These are phyloP conservation scores for Fusarium udum DNA, from an alignment of 2,329 filamentous ascomycete species.

Conservation along the genomic window DNA sequence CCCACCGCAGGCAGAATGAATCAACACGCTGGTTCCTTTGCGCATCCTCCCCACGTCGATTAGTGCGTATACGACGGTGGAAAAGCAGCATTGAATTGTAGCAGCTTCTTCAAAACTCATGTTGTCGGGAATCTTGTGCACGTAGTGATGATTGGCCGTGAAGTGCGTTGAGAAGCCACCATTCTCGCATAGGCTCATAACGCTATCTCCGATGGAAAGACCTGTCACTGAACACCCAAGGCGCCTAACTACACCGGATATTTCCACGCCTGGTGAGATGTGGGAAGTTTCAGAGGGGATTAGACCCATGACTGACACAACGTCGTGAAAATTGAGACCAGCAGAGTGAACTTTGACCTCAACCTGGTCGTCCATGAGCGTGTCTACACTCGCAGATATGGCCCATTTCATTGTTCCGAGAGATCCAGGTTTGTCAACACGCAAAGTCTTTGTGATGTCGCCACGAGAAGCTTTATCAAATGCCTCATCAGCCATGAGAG, in stretches of 20 bases:
- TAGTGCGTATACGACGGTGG: constrained; percentile 44
- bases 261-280: background rate
- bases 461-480: background rate
- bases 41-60: constrained; percentile 40
- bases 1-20: constrained; percentile 48
- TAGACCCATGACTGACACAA: constrained; percentile 9
- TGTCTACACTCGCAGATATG: background rate
- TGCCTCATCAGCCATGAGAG: background rate
- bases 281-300: background rate
- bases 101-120: constrained; percentile 49
- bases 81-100: constrained; percentile 45
- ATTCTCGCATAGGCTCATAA: constrained; percentile 12
- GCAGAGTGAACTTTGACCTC: constrained; percentile 1
- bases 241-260: background rate
- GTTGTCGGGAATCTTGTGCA: constrained; percentile 46
- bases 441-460: background rate
- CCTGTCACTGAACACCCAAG: background rate
- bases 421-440: background rate
- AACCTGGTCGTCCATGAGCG: background rate
- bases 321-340: constrained; percentile 16
- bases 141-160: background rate
- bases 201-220: constrained; percentile 36
- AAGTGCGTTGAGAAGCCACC: constrained; percentile 20
- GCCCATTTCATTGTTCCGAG: constrained; percentile 8
- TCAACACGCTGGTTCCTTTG: constrained; percentile 47